Conservation (phyloP, 2,329 filamentous ascomycete genomes). For the Penicillium sumatraense region DNA sequence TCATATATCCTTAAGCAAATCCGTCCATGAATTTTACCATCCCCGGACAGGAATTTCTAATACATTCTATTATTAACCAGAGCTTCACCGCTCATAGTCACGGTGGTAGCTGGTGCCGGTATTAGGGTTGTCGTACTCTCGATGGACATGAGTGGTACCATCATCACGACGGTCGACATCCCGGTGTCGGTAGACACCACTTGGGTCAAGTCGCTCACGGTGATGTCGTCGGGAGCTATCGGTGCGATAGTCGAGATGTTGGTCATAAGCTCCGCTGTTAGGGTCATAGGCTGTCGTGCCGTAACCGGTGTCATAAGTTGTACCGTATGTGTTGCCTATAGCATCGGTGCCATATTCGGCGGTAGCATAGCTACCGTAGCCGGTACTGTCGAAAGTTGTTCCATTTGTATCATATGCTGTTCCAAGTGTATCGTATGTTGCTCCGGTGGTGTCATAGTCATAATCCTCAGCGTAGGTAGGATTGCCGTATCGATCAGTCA, state of each 20-base stretch:
- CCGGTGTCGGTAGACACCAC: slow-evolving; percentile 37
- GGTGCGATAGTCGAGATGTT: slow-evolving; percentile 38
- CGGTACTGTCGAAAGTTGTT: slow-evolving; percentile 19
- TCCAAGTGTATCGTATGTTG: slow-evolving; percentile 29
- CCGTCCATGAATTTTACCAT: neutral
- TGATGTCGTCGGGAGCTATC: slow-evolving; percentile 33
- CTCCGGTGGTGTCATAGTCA: slow-evolving; percentile 28
- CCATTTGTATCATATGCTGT: slow-evolving; percentile 20
- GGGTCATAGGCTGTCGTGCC: slow-evolving; percentile 33
- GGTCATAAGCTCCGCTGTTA: slow-evolving; percentile 36
- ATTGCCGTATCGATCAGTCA: slow-evolving; percentile 23
- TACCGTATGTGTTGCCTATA: slow-evolving; percentile 25
- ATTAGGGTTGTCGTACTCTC: slow-evolving; percentile 40
- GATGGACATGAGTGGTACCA: slow-evolving; percentile 34
- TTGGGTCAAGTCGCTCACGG: slow-evolving; percentile 35
- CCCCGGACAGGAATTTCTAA: neutral
- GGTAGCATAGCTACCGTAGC: slow-evolving; percentile 23
- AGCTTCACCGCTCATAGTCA: slow-evolving; percentile 34
- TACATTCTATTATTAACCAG: neutral
- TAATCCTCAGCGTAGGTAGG: slow-evolving; percentile 25
- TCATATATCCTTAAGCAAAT: slow-evolving; percentile 17
- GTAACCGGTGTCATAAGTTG: slow-evolving; percentile 30
- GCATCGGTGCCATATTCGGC: slow-evolving; percentile 19
- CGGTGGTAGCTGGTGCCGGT: slow-evolving; percentile 39
- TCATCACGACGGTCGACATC: slow-evolving; percentile 38